Evolutionary conservation across 2,329 filamentous ascomycete genomes (phyloP).

Genomic region (Aquanectria penicillioides): DNA sequence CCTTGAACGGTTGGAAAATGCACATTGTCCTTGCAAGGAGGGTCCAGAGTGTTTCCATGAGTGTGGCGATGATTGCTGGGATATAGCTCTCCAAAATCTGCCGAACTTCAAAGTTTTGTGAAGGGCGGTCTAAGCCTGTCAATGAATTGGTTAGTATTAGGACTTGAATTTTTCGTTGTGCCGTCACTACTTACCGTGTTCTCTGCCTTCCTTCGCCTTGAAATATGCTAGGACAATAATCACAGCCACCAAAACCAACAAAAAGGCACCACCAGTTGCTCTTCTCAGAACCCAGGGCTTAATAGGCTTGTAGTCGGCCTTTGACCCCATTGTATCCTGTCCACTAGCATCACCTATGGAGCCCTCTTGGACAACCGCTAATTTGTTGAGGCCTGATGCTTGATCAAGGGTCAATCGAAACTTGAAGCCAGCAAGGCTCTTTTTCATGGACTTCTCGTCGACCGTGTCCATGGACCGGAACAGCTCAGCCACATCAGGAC

Average conservation of each 20-base stretch:
- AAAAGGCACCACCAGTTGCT: not conserved
- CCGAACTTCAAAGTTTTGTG: constrained; percentile 2
- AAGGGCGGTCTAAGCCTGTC: constrained; percentile 1
- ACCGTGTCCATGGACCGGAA: not conserved
- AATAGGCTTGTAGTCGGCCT: constrained; percentile 7
- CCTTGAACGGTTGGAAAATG: constrained; percentile 14
- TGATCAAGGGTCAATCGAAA: not conserved
- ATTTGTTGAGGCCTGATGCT: not conserved
- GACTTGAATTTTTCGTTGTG: no score
- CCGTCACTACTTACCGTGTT: not conserved
- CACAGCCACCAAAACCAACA: not conserved
- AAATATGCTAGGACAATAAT: constrained; percentile 1
- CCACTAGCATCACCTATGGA: not conserved
- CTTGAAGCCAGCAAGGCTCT: not conserved
- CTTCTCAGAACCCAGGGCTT: constrained; percentile 7
- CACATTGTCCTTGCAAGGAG: constrained; percentile 10
- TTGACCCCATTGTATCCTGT: not conserved
- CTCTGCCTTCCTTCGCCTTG: not conserved
- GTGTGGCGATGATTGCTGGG: constrained; percentile 14
- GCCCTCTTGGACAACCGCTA: not conserved
- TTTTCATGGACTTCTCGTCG: not conserved
- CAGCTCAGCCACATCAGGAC: not conserved
- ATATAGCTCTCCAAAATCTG: constrained; percentile 13
- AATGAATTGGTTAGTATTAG: not conserved
- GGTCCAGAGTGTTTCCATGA: constrained; percentile 11